These are phyloP conservation scores for Fusarium luffae DNA, from an alignment of 2,329 filamentous ascomycete species.

Conservation along the genomic window DNA sequence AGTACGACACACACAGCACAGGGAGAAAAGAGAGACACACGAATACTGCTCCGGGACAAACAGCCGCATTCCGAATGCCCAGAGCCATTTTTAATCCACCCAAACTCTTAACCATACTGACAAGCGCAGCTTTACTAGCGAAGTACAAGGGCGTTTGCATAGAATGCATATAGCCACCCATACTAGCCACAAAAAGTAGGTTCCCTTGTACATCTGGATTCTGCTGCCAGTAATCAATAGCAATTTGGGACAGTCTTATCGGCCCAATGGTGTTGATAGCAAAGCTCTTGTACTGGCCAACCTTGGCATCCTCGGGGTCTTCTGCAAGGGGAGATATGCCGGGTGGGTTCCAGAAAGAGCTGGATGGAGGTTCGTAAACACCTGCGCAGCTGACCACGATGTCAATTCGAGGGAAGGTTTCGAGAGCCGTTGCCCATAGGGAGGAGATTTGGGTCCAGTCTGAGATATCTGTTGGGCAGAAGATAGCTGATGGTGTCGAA, in stretches of 20 bases:
- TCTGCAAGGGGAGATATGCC: constrained; percentile 37
- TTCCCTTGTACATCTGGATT: constrained; percentile 32
- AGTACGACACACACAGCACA: too few species aligned
- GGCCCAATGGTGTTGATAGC: constrained; percentile 45
- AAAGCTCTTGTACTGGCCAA: constrained; percentile 42
- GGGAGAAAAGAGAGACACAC: constrained; percentile 1
- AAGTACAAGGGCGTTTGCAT: constrained; percentile 43
- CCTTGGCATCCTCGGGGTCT: constrained; percentile 32
- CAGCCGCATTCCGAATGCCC: constrained; percentile 19
- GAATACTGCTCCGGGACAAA: constrained; percentile 25
- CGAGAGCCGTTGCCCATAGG: constrained; percentile 51
- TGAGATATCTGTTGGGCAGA: constrained; percentile 44
- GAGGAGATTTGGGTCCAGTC: constrained; percentile 43
- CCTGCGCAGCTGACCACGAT: constrained; percentile 73
- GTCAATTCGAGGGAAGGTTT: constrained; percentile 64
- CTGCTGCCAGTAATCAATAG: constrained; percentile 47
- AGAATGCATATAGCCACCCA: constrained; percentile 46
- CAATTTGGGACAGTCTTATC: constrained; percentile 45
- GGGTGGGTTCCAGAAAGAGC: constrained; percentile 45
- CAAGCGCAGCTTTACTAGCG: constrained; percentile 27
- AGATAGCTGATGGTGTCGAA: constrained; percentile 17
- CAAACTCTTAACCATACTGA: constrained; percentile 28
- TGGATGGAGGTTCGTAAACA: constrained; percentile 51
- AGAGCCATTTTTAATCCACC: constrained; percentile 1
- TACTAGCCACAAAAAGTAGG: constrained; percentile 44